Conservation (phyloP, 257 asterid genomes). For the Solanum virginianum region DNA sequence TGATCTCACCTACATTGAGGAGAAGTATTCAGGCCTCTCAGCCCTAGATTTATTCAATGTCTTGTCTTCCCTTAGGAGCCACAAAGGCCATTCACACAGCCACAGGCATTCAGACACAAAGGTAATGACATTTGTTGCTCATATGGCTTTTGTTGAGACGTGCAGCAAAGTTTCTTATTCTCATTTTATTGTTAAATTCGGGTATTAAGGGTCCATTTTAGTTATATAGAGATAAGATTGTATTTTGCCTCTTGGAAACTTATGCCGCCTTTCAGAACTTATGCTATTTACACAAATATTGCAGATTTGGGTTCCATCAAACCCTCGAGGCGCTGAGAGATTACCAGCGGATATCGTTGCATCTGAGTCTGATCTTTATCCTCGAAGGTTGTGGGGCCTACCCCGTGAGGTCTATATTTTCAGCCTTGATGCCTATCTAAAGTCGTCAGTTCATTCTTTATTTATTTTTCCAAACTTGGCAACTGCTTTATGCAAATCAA, state of each 20-base stretch:
- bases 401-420: slow-evolving; percentile 59
- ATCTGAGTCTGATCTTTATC: slow-evolving; percentile 54
- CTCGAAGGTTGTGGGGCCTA: slow-evolving; percentile 72
- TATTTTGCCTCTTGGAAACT: neutral
- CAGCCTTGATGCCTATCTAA: neutral
- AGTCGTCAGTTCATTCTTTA: neutral
- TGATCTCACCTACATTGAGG: slow-evolving; percentile 54
- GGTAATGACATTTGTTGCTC: slow-evolving; percentile 18
- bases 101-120: slow-evolving; percentile 24
- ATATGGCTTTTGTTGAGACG: neutral
- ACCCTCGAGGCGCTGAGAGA: slow-evolving; percentile 86
- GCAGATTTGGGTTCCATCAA: slow-evolving; percentile 79
- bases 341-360: slow-evolving; percentile 57
- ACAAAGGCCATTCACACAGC: slow-evolving; percentile 24
- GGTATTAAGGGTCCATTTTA: neutral
- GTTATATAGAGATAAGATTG: neutral
- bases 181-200: neutral
- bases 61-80: slow-evolving; percentile 61
- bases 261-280: neutral
- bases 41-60: slow-evolving; percentile 64
- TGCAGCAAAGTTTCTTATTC: neutral
- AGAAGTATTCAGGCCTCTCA: slow-evolving; percentile 74
- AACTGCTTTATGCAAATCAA: neutral
- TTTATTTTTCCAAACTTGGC: neutral
- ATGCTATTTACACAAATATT: neutral